Conservation (phyloP, 345 rosid species). For the Lumnitzera racemosa region DNA sequence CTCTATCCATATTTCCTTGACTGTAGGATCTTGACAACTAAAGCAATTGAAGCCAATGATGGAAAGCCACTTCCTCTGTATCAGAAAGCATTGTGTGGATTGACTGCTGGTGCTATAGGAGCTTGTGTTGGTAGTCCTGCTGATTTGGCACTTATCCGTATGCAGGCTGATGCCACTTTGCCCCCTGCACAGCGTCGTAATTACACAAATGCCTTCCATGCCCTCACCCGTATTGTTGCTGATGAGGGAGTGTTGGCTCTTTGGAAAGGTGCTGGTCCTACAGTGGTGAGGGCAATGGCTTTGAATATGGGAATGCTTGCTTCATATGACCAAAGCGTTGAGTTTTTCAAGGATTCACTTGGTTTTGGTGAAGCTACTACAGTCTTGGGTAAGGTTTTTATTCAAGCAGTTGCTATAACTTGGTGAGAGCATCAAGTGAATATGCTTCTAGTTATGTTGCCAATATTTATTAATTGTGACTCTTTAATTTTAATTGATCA, state of each 20-base stretch:
- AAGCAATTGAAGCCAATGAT: conserved; percentile 83
- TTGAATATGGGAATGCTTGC: conserved; percentile 99
- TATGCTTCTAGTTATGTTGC: no score
- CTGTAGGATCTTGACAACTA: conserved; percentile 71
- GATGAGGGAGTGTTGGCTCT: conserved; percentile 97
- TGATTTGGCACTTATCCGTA: conserved; percentile 93
- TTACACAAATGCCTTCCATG: conserved; percentile 91
- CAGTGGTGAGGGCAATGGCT: conserved; percentile 99
- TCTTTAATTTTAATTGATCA: no score
- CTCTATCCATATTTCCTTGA: no score
- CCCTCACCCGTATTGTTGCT: conserved; percentile 66
- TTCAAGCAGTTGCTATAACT: neutral
- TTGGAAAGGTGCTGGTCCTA: conserved; percentile 99
- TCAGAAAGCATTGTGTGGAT: conserved; percentile 95
- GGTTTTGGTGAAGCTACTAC: conserved; percentile 72
- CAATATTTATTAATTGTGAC: no score
- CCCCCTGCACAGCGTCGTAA: conserved; percentile 89
- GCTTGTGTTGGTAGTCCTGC: conserved; percentile 91
- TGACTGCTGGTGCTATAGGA: conserved; percentile 99
- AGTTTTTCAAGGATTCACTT: conserved; percentile 67
- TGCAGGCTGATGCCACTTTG: conserved; percentile 97
- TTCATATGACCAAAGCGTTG: conserved; percentile 94
- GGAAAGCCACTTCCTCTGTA: conserved; percentile 96
- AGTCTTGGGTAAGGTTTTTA: conserved; percentile 26
- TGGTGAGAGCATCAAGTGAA: no score